Evolutionary conservation across 306 rosid genomes (phyloP).

Genomic region (Acmispon strigosus): DNA sequence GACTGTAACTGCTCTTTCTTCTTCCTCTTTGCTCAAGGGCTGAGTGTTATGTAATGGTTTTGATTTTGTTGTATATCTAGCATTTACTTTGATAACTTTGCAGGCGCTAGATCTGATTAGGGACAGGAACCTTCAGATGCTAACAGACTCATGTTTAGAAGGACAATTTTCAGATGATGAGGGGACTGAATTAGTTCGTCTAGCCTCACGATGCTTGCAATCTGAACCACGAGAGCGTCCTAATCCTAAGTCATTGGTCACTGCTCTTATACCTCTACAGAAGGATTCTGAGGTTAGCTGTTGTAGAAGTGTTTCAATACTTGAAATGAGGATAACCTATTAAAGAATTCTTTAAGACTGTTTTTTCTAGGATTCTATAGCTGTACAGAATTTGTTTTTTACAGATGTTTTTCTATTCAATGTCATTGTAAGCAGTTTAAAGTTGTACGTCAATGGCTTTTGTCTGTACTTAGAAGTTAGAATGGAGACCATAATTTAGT

Average conservation of each 20-base stretch:
- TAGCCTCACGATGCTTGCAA: constrained; percentile 87
- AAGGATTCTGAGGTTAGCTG: constrained; percentile 75
- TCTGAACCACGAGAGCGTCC: constrained; percentile 97
- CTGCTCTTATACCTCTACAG: constrained; percentile 84
- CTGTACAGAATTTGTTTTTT: background rate
- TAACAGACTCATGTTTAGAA: constrained; percentile 92
- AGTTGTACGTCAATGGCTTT: background rate
- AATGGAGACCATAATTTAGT: constrained; percentile 1
- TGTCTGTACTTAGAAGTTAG: constrained; percentile 5
- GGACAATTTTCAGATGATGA: constrained; percentile 88
- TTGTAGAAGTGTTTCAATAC: constrained; percentile 5
- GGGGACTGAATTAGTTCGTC: constrained; percentile 86
- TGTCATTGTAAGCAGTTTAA: constrained; percentile 1
- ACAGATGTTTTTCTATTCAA: background rate
- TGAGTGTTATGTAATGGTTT: constrained; percentile 2
- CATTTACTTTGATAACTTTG: constrained; percentile 18
- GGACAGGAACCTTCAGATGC: constrained; percentile 78
- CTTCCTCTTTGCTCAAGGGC: background rate
- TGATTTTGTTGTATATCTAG: constrained; percentile 19
- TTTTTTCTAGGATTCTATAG: background rate
- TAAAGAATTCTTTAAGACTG: background rate
- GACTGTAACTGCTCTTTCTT: background rate
- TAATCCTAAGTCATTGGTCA: constrained; percentile 72
- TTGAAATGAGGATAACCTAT: background rate
- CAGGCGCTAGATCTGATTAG: constrained; percentile 96